These are phyloP conservation scores for Trypanosoma caninum DNA, from an alignment of 208 protist species.

Conservation along the genomic window DNA sequence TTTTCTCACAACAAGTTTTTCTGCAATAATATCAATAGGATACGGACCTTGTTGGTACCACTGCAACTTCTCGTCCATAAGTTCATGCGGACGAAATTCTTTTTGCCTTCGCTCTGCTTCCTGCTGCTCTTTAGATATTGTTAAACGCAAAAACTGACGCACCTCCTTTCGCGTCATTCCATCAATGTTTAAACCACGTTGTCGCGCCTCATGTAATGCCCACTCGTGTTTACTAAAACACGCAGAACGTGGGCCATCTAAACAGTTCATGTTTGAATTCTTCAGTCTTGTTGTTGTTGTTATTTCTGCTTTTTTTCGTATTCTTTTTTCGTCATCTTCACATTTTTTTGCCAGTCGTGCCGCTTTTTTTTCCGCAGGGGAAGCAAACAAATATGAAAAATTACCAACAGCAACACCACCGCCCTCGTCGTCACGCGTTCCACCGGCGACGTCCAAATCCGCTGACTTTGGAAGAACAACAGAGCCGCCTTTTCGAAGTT, in stretches of 20 bases:
- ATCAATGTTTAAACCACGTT: slow-evolving; percentile 67
- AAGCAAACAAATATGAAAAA: slow-evolving; percentile 84
- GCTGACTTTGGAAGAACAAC: slow-evolving; percentile 50
- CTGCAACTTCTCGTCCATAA: slow-evolving; percentile 80
- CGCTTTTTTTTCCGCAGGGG: slow-evolving; percentile 66
- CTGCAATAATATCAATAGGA: slow-evolving; percentile 82
- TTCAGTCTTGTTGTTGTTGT: too few relatives aligned
- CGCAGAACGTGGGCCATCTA: slow-evolving; percentile 30
- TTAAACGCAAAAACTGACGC: slow-evolving; percentile 70
- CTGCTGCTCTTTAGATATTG: slow-evolving; percentile 59
- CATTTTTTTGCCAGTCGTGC: slow-evolving; percentile 44
- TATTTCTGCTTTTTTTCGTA: too few relatives aligned
- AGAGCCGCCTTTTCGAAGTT: slow-evolving; percentile 60
- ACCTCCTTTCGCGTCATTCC: slow-evolving; percentile 85
- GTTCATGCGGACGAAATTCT: slow-evolving; percentile 69
- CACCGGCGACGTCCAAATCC: slow-evolving; percentile 42
- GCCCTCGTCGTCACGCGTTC: slow-evolving; percentile 22
- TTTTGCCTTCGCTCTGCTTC: slow-evolving; percentile 32
- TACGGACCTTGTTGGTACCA: slow-evolving; percentile 90
- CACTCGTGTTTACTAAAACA: slow-evolving; percentile 76
- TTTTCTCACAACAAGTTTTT: slow-evolving; percentile 77
- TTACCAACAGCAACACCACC: slow-evolving; percentile 22
- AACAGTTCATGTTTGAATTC: slow-evolving; percentile 5
- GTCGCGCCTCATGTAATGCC: slow-evolving; percentile 46
- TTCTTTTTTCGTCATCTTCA: slow-evolving; percentile 31